Conservation (phyloP, 2,329 filamentous ascomycete species). For the Talaromyces sp. region DNA sequence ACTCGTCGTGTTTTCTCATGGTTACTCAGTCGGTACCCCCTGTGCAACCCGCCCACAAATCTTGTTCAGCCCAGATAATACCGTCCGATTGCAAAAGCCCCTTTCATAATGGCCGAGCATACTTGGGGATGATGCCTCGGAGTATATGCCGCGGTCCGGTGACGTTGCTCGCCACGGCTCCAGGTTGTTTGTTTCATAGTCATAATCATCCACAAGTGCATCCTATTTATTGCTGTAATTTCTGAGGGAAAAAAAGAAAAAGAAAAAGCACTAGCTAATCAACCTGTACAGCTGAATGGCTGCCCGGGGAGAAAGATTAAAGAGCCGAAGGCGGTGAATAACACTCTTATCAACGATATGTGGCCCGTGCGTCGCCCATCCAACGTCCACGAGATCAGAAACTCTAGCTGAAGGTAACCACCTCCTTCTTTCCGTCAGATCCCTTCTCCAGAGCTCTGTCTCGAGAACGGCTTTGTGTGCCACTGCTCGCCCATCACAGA, state of each 20-base stretch:
- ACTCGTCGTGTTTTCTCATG: background rate
- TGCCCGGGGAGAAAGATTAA: background rate
- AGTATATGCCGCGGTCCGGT: background rate
- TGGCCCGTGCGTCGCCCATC: background rate
- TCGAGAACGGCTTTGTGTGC: background rate
- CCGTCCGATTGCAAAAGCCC: background rate
- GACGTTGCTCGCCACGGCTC: background rate
- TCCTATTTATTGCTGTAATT: too few species aligned
- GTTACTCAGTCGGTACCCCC: background rate
- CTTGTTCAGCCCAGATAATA: background rate
- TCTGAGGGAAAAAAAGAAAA: too few species aligned
- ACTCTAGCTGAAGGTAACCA: background rate
- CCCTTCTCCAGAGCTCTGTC: background rate
- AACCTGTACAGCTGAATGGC: too few species aligned
- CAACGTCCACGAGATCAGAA: background rate
- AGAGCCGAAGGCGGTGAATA: background rate
- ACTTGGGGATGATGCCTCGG: background rate
- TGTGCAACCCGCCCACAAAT: background rate
- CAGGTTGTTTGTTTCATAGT: too few species aligned
- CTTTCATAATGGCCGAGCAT: background rate
- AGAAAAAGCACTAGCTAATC: too few species aligned
- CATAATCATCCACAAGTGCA: too few species aligned
- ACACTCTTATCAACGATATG: background rate
- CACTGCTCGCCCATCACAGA: background rate
- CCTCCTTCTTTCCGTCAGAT: background rate